A percentile compares a stretch with the other conserved stretches of the same genome.
Conservation (phyloP, 2,329 filamentous ascomycete species). For the Tolypocladium amazonense region DNA sequence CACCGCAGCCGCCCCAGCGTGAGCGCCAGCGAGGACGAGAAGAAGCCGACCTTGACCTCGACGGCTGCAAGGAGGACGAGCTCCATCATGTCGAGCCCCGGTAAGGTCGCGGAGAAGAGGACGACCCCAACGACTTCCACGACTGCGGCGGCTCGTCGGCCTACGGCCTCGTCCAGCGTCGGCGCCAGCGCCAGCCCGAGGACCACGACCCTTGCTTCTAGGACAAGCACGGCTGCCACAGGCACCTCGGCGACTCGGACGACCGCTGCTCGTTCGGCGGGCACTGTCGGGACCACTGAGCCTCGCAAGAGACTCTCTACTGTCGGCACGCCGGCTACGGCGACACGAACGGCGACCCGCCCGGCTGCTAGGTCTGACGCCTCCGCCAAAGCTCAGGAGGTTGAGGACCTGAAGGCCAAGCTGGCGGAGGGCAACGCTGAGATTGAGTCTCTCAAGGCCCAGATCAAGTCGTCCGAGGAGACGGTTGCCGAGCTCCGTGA, state of each 20-base stretch:
- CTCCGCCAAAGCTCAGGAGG: constrained; percentile 39
- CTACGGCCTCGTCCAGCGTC: constrained; percentile 18
- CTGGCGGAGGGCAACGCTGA: constrained; percentile 47
- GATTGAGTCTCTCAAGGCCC: constrained; percentile 44
- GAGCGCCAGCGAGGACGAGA: constrained; percentile 41
- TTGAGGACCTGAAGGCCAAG: constrained; percentile 50
- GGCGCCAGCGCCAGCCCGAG: constrained; percentile 26
- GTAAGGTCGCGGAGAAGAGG: constrained; percentile 23
- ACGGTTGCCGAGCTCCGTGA: constrained; percentile 44
- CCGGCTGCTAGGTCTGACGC: constrained; percentile 25
- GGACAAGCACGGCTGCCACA: constrained; percentile 16
- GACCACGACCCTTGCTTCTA: constrained; percentile 18
- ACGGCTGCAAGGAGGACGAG: constrained; percentile 31
- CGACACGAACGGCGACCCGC: constrained; percentile 27
- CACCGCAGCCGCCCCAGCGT: constrained; percentile 37
- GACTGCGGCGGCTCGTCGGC: constrained; percentile 22
- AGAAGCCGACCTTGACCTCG: constrained; percentile 28
- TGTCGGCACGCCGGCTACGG: constrained; percentile 26
- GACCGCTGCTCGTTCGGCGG: constrained; percentile 21
- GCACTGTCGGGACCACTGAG: constrained; percentile 28
- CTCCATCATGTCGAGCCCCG: constrained; percentile 27
- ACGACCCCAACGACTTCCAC: constrained; percentile 21
- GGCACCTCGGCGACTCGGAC: constrained; percentile 23
- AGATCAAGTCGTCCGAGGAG: constrained; percentile 44
- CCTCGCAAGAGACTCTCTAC: constrained; percentile 49